Percentiles rank a stretch among this genome's conserved stretches.
Conservation (phyloP, 352 stramenopile genomes). For the Phytophthora capsici region DNA sequence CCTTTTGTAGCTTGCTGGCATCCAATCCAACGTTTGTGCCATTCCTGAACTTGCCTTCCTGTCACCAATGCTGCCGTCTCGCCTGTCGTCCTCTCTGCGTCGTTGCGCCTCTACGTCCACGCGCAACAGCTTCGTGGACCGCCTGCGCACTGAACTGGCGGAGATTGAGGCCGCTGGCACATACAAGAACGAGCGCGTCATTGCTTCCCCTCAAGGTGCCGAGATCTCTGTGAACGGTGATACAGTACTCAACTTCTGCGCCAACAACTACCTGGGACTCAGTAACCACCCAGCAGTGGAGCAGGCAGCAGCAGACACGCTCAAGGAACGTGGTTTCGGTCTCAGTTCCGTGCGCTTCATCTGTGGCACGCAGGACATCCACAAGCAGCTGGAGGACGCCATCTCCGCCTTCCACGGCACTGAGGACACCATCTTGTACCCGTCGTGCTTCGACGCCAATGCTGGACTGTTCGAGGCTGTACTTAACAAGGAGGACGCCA, state of each 20-base stretch:
- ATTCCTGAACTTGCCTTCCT: not conserved
- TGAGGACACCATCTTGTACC: constrained; percentile 95
- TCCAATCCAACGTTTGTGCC: constrained; percentile 4
- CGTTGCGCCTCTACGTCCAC: constrained; percentile 40
- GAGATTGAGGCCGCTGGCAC: constrained; percentile 82
- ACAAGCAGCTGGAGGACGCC: constrained; percentile 90
- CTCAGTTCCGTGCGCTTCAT: constrained; percentile 95
- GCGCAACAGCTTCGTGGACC: constrained; percentile 78
- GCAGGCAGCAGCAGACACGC: constrained; percentile 77
- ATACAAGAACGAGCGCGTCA: constrained; percentile 92
- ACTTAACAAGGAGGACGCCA: constrained; percentile 89
- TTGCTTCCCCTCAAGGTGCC: constrained; percentile 85
- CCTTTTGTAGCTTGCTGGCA: not conserved
- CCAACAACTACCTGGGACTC: constrained; percentile 95
- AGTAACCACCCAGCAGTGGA: constrained; percentile 90
- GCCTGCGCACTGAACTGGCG: constrained; percentile 70
- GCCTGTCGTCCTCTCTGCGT: constrained; percentile 12
- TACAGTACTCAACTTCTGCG: constrained; percentile 93
- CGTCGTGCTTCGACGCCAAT: constrained; percentile 95
- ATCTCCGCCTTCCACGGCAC: constrained; percentile 95
- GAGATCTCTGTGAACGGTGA: constrained; percentile 77
- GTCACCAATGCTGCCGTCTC: constrained; percentile 27
- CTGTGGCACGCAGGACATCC: constrained; percentile 94
- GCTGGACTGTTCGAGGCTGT: constrained; percentile 92
- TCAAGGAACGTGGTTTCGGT: constrained; percentile 91